Evolutionary conservation across 805 yeast species (phyloP).

Genomic region (Kodamaea jinghongensis): DNA sequence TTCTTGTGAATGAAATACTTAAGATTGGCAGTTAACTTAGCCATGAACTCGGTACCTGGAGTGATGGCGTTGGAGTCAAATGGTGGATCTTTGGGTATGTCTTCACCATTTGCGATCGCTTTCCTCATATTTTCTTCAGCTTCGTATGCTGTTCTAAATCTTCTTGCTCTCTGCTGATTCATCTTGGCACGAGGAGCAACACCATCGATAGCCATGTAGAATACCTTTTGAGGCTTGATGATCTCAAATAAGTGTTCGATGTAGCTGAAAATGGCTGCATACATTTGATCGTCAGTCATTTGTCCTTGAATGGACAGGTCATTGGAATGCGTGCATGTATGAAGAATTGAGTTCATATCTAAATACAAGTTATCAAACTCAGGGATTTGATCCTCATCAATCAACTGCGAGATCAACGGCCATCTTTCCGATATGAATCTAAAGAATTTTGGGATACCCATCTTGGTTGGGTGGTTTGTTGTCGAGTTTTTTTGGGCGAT

Average conservation of each 20-base stretch:
- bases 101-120: slow-evolving; percentile 71
- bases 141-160: slow-evolving; percentile 89
- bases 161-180: slow-evolving; percentile 94
- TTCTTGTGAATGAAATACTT: slow-evolving; percentile 93
- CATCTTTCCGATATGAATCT: slow-evolving; percentile 97
- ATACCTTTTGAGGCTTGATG: slow-evolving; percentile 92
- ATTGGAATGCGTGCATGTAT: slow-evolving; percentile 87
- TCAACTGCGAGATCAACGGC: slow-evolving; percentile 89
- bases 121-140: slow-evolving; percentile 77
- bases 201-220: slow-evolving; percentile 97
- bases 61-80: slow-evolving; percentile 96
- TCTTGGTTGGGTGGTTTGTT: slow-evolving; percentile 2
- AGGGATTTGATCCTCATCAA: slow-evolving; percentile 73
- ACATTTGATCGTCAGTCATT: slow-evolving; percentile 93
- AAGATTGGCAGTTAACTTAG: slow-evolving; percentile 73
- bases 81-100: slow-evolving; percentile 76
- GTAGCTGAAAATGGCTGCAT: slow-evolving; percentile 86
- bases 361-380: slow-evolving; percentile 93
- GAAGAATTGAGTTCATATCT: slow-evolving; percentile 97
- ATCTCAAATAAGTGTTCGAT: slow-evolving; percentile 88
- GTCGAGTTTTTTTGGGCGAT: slow-evolving; percentile 1
- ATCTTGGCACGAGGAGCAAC: slow-evolving; percentile 98
- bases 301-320: slow-evolving; percentile 58
- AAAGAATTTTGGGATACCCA: slow-evolving; percentile 94
- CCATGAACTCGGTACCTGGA: slow-evolving; percentile 99